These are phyloP conservation scores for Penicillium sp. DNA, from an alignment of 2,329 filamentous ascomycete genomes.

Conservation along the genomic window DNA sequence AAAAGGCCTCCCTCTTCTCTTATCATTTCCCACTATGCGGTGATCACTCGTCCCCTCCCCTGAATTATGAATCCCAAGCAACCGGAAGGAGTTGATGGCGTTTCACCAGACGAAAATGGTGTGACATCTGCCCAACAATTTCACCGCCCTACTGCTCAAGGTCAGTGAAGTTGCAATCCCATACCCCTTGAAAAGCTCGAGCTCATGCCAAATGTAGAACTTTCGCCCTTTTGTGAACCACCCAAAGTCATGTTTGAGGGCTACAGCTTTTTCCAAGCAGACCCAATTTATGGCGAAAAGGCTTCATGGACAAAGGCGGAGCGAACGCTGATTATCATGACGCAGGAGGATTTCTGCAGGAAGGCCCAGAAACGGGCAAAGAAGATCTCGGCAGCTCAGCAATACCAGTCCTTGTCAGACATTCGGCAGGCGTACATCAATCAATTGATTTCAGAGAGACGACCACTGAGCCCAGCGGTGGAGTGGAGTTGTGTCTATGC, in stretches of 20 bases:
- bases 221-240: not conserved
- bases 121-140: not conserved
- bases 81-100: not conserved
- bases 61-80: not conserved
- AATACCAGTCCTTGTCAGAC: too few relatives aligned
- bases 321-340: too few relatives aligned
- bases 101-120: not conserved
- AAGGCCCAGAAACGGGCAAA: too few relatives aligned
- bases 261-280: too few relatives aligned
- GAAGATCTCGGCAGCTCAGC: too few relatives aligned
- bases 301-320: too few relatives aligned
- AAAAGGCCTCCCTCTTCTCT: not conserved
- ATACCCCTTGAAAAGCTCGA: not conserved
- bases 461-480: slow-evolving; percentile 29
- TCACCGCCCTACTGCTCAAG: not conserved
- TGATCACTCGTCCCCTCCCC: not conserved
- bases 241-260: too few relatives aligned
- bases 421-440: slow-evolving; percentile 38
- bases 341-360: too few relatives aligned
- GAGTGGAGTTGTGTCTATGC: slow-evolving; percentile 42
- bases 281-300: too few relatives aligned
- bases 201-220: not conserved
- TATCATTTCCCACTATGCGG: not conserved
- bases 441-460: slow-evolving; percentile 36
- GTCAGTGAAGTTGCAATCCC: not conserved